Evolutionary conservation across 129 eudicot species (phyloP).

Genomic region (Silybum marianum): DNA sequence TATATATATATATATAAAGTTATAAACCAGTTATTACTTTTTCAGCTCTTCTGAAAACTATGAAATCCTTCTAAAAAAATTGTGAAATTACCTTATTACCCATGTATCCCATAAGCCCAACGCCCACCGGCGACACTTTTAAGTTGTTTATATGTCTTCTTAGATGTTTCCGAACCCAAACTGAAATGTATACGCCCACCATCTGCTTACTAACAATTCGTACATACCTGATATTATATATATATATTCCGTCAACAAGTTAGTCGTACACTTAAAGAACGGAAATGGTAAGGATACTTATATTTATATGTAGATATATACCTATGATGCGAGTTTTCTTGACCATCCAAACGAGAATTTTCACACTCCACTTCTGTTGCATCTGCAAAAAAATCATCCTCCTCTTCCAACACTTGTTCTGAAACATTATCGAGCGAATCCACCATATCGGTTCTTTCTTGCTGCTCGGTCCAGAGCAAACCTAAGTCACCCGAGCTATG

Average conservation of each 20-base stretch:
- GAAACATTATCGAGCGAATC: slow-evolving; percentile 52
- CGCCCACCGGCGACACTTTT: slow-evolving; percentile 95
- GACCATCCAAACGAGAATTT: slow-evolving; percentile 16
- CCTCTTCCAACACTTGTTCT: slow-evolving; percentile 60
- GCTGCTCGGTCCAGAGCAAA: slow-evolving; percentile 46
- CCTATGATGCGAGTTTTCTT: slow-evolving; percentile 29
- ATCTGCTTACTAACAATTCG: slow-evolving; percentile 94
- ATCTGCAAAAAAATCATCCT: slow-evolving; percentile 54
- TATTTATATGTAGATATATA: slow-evolving; percentile 5
- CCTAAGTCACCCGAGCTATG: slow-evolving; percentile 75
- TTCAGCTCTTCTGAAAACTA: background rate
- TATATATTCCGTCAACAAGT: slow-evolving; percentile 10
- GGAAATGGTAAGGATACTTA: background rate
- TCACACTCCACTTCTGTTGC: slow-evolving; percentile 35
- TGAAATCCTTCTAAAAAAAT: background rate
- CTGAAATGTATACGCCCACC: slow-evolving; percentile 93
- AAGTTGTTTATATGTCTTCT: slow-evolving; percentile 89
- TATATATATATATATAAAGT: background rate
- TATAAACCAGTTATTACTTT: background rate
- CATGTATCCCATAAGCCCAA: slow-evolving; percentile 99
- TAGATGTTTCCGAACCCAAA: slow-evolving; percentile 89
- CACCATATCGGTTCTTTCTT: slow-evolving; percentile 45
- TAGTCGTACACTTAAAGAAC: slow-evolving; percentile 15
- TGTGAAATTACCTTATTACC: slow-evolving; percentile 83
- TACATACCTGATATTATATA: slow-evolving; percentile 44